These are phyloP conservation scores for Boletellus ananas DNA, from an alignment of 768 basidiomycete genomes.

Conservation along the genomic window DNA sequence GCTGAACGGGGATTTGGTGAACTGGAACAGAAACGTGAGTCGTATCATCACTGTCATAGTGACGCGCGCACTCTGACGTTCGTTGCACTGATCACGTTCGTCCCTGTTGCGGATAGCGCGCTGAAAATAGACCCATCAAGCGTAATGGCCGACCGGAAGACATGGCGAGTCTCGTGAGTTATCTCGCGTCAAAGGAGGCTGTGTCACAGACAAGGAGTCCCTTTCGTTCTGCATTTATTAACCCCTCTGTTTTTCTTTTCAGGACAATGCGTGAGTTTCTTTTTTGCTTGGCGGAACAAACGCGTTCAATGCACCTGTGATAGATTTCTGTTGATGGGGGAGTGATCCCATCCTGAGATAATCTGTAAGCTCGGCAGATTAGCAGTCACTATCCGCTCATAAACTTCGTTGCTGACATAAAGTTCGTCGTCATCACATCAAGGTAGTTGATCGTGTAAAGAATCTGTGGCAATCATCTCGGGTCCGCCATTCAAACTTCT, in stretches of 20 bases:
- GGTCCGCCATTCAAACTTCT: too few species aligned
- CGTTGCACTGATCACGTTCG: neutral
- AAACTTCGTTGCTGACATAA: too few species aligned
- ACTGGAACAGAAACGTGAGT: neutral
- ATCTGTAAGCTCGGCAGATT: too few species aligned
- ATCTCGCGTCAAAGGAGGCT: slow-evolving; percentile 35
- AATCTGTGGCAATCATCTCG: too few species aligned
- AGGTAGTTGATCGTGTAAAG: too few species aligned
- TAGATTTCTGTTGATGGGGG: neutral
- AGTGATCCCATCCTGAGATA: neutral
- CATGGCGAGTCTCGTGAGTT: slow-evolving; percentile 35
- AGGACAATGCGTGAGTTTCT: neutral
- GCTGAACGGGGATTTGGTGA: neutral
- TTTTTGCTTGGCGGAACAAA: neutral
- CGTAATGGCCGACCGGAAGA: slow-evolving; percentile 28
- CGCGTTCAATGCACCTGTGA: neutral
- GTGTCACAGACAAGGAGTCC: neutral
- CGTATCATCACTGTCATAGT: neutral
- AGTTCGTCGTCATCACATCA: too few species aligned
- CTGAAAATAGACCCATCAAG: too few species aligned
- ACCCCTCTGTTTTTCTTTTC: too few species aligned
- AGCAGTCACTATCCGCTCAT: too few species aligned
- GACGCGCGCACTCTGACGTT: neutral
- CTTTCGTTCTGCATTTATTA: neutral
- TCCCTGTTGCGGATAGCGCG: neutral